Percentiles rank a stretch among this genome's conserved stretches.
Evolutionary conservation across 1,284 basidiomycete species (phyloP).

Genomic region (Apiotrichum mycotoxinovorans): DNA sequence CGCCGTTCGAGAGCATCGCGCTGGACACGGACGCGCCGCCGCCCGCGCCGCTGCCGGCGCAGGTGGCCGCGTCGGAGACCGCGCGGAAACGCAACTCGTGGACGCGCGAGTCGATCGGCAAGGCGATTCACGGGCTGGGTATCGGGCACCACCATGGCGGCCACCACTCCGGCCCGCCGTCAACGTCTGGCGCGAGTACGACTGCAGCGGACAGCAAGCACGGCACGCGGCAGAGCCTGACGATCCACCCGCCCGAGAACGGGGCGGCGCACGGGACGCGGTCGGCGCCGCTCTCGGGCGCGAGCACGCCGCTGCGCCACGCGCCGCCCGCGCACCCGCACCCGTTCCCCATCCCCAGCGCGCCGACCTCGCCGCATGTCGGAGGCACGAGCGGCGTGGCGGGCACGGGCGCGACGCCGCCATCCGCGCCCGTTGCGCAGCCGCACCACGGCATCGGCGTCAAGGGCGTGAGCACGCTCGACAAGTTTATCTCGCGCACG

Average conservation of each 20-base stretch:
- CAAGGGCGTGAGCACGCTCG: conserved; percentile 41
- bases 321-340: conserved; percentile 46
- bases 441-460: conserved; percentile 26
- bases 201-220: conserved; percentile 17
- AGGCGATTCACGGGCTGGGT: background rate
- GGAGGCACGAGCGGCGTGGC: background rate
- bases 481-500: conserved; percentile 52
- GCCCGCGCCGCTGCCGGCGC: background rate
- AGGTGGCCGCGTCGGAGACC: background rate
- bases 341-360: conserved; percentile 36
- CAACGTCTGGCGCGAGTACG: conserved; percentile 9
- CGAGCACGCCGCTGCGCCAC: conserved; percentile 25
- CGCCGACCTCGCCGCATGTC: conserved; percentile 1
- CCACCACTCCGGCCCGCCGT: conserved; percentile 25
- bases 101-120: background rate
- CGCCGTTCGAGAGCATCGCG: conserved; percentile 41
- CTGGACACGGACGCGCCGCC: conserved; percentile 16
- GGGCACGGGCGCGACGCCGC: background rate
- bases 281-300: conserved; percentile 8
- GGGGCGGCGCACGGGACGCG: background rate
- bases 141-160: conserved; percentile 1
- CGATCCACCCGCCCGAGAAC: background rate
- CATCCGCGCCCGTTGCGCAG: conserved; percentile 1
- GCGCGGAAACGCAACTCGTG: conserved; percentile 5
- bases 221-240: background rate